Evolutionary conservation across 441 rosid genomes (phyloP).

Genomic region (Aleurites moluccanus): DNA sequence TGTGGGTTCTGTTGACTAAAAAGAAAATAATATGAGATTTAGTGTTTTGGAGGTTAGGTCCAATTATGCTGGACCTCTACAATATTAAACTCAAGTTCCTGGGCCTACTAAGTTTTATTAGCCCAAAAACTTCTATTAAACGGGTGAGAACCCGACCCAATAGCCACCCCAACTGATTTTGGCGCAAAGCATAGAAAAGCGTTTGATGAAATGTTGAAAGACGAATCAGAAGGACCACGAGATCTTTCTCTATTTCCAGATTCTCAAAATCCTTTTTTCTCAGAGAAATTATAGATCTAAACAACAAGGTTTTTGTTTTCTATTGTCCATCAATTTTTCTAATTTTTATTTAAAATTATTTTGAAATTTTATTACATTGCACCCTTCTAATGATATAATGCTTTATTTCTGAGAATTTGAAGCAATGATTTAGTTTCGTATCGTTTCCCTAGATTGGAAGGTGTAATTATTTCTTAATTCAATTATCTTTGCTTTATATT

Average conservation of each 20-base stretch:
- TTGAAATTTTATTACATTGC: background rate
- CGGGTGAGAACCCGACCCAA: background rate
- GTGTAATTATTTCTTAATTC: background rate
- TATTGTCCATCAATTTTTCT: background rate
- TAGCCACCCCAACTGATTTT: background rate
- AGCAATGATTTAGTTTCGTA: background rate
- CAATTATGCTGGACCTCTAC: too few species aligned
- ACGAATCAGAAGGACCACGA: background rate
- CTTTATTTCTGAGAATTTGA: background rate
- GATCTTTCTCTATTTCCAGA: background rate
- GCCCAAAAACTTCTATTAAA: background rate
- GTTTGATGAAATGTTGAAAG: background rate
- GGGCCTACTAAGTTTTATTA: too few species aligned
- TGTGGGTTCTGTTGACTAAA: too few species aligned
- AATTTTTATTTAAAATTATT: background rate
- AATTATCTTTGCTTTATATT: background rate
- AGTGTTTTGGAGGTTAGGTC: too few species aligned
- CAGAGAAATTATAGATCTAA: background rate
- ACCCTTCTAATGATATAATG: background rate
- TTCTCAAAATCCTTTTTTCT: background rate
- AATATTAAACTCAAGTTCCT: too few species aligned
- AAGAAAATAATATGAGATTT: too few species aligned
- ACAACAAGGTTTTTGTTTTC: background rate
- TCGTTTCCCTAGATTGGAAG: background rate
- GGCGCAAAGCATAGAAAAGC: background rate